These are phyloP conservation scores for Vitis hybrid DNA, from an alignment of 177 flowering plant genomes.

Conservation along the genomic window DNA sequence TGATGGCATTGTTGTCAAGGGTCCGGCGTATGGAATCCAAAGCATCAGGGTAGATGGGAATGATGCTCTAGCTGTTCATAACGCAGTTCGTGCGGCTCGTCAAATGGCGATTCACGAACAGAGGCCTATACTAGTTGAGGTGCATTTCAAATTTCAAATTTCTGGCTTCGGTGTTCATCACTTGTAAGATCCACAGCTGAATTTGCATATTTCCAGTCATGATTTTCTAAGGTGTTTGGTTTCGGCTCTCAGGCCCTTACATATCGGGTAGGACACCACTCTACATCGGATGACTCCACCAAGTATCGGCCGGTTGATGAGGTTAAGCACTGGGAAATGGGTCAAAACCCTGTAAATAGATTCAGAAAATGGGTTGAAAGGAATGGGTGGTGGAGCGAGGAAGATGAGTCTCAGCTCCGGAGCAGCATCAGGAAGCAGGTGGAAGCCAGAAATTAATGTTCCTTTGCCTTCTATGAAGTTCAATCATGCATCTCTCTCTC, in stretches of 20 bases:
- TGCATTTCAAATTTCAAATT: slow-evolving; percentile 8
- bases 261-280: slow-evolving; percentile 81
- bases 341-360: slow-evolving; percentile 52
- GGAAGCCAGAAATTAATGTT: not conserved
- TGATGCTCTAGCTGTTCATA: slow-evolving; percentile 76
- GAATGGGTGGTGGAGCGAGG: slow-evolving; percentile 75
- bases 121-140: slow-evolving; percentile 77
- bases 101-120: slow-evolving; percentile 65
- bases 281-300: slow-evolving; percentile 91
- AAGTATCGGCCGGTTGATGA: slow-evolving; percentile 67
- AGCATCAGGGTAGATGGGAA: slow-evolving; percentile 86
- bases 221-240: not conserved
- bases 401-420: slow-evolving; percentile 57
- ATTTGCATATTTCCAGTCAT: not conserved
- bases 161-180: not conserved
- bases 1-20: slow-evolving; percentile 77
- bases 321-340: slow-evolving; percentile 68
- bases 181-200: too few species aligned
- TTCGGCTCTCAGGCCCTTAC: slow-evolving; percentile 55
- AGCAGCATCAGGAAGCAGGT: slow-evolving; percentile 59
- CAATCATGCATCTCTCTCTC: not conserved
- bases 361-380: slow-evolving; percentile 63
- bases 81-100: slow-evolving; percentile 61
- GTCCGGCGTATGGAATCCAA: slow-evolving; percentile 78
- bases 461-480: not conserved